Conservation (phyloP, 768 basidiomycete genomes). For the Gymnopilus dilepis region DNA sequence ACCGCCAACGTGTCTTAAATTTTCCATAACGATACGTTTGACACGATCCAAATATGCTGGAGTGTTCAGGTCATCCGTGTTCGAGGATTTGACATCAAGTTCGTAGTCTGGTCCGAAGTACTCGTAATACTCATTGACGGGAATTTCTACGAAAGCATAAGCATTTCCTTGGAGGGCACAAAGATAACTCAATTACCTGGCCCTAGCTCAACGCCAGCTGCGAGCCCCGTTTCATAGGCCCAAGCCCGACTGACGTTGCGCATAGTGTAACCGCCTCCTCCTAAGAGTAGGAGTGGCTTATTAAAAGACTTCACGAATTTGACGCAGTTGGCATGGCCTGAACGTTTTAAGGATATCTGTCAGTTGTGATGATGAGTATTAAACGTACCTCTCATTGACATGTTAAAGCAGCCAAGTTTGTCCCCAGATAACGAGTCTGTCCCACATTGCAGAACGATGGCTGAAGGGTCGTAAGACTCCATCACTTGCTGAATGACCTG, state of each 20-base stretch:
- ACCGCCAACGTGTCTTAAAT: constrained; percentile 82
- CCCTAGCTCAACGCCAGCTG: constrained; percentile 94
- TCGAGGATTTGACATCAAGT: constrained; percentile 92
- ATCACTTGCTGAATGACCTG: constrained; percentile 94
- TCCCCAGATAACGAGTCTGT: constrained; percentile 97
- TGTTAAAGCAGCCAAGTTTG: constrained; percentile 92
- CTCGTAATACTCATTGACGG: constrained; percentile 98
- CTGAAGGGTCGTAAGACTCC: constrained; percentile 92
- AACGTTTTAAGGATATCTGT: neutral
- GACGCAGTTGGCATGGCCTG: constrained; percentile 97
- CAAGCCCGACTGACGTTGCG: constrained; percentile 95
- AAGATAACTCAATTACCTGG: constrained; percentile 54
- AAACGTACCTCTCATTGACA: constrained; percentile 86
- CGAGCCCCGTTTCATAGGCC: constrained; percentile 98
- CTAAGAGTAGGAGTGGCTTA: constrained; percentile 90
- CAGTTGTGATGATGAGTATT: neutral
- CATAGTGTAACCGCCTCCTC: constrained; percentile 99
- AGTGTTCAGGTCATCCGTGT: constrained; percentile 95
- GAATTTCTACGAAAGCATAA: constrained; percentile 68
- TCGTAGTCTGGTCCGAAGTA: constrained; percentile 99
- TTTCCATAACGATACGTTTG: constrained; percentile 90
- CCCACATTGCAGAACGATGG: constrained; percentile 96
- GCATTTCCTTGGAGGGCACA: neutral
- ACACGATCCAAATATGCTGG: constrained; percentile 92
- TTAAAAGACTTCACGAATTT: constrained; percentile 97